These are phyloP conservation scores for Geranium rotundifolium DNA, from an alignment of 345 rosid genomes.

Conservation along the genomic window DNA sequence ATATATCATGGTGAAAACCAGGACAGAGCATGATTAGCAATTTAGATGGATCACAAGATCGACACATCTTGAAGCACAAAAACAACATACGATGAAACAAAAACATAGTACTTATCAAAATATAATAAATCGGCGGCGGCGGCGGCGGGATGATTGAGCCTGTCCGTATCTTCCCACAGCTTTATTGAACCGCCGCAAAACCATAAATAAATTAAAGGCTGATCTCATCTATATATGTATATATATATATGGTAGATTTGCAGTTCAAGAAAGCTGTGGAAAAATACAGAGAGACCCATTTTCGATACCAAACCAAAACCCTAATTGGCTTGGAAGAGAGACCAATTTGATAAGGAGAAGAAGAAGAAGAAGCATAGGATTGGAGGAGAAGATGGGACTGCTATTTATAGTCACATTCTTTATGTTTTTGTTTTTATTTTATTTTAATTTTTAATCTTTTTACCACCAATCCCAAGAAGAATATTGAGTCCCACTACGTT, in stretches of 20 bases:
- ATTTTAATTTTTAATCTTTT: conserved; percentile 12
- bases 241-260: conserved; percentile 19
- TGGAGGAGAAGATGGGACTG: conserved; percentile 5
- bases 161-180: conserved; percentile 93
- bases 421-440: too few species aligned
- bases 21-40: too few species aligned
- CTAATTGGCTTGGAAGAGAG: neutral
- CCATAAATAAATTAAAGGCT: neutral
- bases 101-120: too few species aligned
- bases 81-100: neutral
- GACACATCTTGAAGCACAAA: too few species aligned
- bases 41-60: too few species aligned
- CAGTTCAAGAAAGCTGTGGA: conserved; percentile 99
- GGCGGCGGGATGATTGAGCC: conserved; percentile 25
- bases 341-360: neutral
- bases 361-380: conserved; percentile 1
- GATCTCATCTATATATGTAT: too few species aligned
- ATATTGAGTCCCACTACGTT: too few species aligned
- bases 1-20: too few species aligned
- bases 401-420: neutral
- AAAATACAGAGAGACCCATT: conserved; percentile 73
- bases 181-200: conserved; percentile 68
- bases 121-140: neutral
- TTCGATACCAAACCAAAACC: neutral
- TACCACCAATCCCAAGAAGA: conserved; percentile 25